phyloP scores from a whole-genome alignment of 1,284 basidiomycete genomes.

The Fomitopsis palustris region DNA sequence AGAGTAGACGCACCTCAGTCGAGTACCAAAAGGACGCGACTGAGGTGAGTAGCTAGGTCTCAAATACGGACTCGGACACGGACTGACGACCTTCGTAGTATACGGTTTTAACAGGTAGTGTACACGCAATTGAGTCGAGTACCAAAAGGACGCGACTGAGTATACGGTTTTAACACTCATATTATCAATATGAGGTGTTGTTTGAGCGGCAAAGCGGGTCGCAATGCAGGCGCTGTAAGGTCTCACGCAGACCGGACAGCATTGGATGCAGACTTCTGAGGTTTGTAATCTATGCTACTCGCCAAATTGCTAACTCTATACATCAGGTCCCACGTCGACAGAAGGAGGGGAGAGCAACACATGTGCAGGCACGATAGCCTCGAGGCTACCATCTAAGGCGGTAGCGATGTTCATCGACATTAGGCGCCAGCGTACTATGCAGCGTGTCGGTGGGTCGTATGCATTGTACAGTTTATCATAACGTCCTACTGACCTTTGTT shows the following conservation, averaged over 20 bases:
- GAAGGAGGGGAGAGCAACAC: neutral
- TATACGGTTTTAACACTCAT: neutral
- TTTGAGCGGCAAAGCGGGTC: no score
- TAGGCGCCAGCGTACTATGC: neutral
- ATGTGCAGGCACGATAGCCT: neutral
- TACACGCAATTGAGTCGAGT: neutral
- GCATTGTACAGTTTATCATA: neutral
- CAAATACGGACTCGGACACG: neutral
- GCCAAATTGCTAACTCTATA: no score
- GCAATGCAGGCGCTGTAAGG: no score
- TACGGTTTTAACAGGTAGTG: neutral
- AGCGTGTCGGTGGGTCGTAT: neutral
- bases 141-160: neutral
- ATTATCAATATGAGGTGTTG: no score
- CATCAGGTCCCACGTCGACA: no score
- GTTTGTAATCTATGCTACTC: no score
- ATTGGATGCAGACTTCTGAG: no score
- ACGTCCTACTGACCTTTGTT: no score
- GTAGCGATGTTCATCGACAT: neutral
- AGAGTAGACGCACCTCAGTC: neutral
- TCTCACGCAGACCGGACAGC: no score
- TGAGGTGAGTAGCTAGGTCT: neutral
- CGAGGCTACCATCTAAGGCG: neutral
- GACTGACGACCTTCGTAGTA: no score
- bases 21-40: neutral